Conservation (phyloP, 208 protist species). For the Acanthamoeba healyi region DNA sequence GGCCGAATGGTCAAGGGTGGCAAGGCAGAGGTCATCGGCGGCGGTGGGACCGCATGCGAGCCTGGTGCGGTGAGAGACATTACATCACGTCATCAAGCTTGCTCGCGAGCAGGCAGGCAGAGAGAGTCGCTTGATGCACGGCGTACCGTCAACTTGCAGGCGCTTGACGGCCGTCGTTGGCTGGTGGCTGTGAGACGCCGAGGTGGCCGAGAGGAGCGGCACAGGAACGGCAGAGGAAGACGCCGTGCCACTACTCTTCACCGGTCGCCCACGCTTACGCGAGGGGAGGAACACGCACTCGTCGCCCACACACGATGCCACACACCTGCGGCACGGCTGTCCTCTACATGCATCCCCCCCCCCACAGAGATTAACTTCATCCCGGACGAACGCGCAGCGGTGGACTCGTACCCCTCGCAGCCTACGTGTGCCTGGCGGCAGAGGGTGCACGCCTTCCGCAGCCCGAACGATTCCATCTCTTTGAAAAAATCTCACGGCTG, state of each 20-base stretch:
- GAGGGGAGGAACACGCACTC: conserved; percentile 34
- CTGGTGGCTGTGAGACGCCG: neutral
- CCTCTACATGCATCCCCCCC: neutral
- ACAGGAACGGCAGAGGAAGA: neutral
- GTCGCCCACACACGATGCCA: neutral
- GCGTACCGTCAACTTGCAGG: neutral
- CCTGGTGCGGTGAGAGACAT: neutral
- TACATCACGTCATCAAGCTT: too few species aligned
- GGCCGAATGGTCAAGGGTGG: neutral
- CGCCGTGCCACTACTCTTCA: neutral
- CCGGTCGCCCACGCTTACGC: neutral
- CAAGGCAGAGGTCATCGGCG: neutral
- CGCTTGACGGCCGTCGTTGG: neutral
- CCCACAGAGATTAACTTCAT: neutral
- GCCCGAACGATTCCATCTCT: neutral
- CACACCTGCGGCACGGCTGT: neutral
- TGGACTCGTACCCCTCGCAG: conserved; percentile 17
- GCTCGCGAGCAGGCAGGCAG: too few species aligned
- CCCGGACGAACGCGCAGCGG: too few species aligned
- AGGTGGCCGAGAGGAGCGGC: too few species aligned
- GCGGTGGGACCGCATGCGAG: neutral
- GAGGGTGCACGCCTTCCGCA: conserved; percentile 1
- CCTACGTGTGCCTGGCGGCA: conserved; percentile 15
- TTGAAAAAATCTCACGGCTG: conserved; percentile 1
- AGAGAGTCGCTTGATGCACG: neutral